Evolutionary conservation across 768 basidiomycete species (phyloP), one percentile per base, ranked within the genome.

Genomic region (Collybiopsis luxurians): DNA sequence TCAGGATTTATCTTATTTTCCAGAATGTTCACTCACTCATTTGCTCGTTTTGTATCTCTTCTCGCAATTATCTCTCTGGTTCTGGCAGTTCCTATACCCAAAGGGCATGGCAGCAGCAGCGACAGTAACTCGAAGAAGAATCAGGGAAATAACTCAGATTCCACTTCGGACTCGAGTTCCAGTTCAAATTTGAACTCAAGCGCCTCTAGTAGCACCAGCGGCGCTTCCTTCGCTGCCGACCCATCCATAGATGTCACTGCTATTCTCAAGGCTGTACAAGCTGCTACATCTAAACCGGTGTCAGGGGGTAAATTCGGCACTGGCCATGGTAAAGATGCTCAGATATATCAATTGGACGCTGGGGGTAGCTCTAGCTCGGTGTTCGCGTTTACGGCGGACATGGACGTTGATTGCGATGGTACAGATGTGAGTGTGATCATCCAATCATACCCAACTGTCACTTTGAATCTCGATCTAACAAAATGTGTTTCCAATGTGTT

Each of bases 361-460:
- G 46, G 40, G 56, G 59, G 64, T 26, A 11, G 38, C 0, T 58
- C 46, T 24, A 58, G 61, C 7, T 60, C 62, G 34, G 62, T 64
- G 4, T 61, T 63, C 44, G 57, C 61, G 39, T 65, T 66, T 52
- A 61, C 64, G 17, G 65, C 63, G 13, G 66, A 68, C 43, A 68
- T 68, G 67, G 64, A 67, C 40, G 55, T 63, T 1, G 66, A 67
- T 44, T 67, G 66, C 44, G 66, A 67, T 57, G 66, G 66, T 6
- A 54, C 56, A 2, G 59, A 63, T 50, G 66, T 64, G 9, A 49
- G 61, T n/a, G 15, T 17, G 19, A 21, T 24, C 12, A 34, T 24
- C 34, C 13, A 5, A 13, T 34, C 31, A 34, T 13, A 5, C 31
- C 6, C 5, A 34, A 6, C 13, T 13, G 13, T 36, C 24, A 36